A percentile compares a stretch with the other conserved stretches of the same genome.
Conservation (phyloP, 2,329 filamentous ascomycete species). For the Penicillium sp. region DNA sequence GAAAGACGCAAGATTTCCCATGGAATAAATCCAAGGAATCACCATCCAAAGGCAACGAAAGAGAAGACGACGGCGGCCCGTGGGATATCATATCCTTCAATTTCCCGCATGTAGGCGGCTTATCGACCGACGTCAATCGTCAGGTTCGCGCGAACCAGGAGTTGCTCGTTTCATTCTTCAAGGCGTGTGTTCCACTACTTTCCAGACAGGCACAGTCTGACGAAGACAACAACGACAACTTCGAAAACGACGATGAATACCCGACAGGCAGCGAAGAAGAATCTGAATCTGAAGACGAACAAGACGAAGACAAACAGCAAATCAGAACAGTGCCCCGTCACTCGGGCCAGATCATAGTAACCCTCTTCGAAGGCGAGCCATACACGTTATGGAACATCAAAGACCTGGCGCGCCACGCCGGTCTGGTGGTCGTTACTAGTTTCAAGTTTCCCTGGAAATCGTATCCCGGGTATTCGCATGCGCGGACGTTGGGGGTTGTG, state of each 20-base stretch:
- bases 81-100: slow-evolving; percentile 89
- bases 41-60: background rate
- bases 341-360: slow-evolving; percentile 66
- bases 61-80: slow-evolving; percentile 27
- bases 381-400: slow-evolving; percentile 95
- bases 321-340: slow-evolving; percentile 14
- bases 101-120: slow-evolving; percentile 92
- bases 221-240: slow-evolving; percentile 18
- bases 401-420: slow-evolving; percentile 72
- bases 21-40: background rate
- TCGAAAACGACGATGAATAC: slow-evolving; percentile 18
- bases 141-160: slow-evolving; percentile 88
- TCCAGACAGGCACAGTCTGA: slow-evolving; percentile 26
- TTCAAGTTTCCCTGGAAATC: slow-evolving; percentile 47
- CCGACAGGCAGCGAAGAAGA: slow-evolving; percentile 12
- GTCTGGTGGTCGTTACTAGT: slow-evolving; percentile 44
- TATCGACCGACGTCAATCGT: slow-evolving; percentile 87
- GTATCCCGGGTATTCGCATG: slow-evolving; percentile 47
- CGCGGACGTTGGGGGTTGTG: slow-evolving; percentile 44
- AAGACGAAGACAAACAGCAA: slow-evolving; percentile 19
- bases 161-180: slow-evolving; percentile 48
- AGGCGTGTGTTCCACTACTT: slow-evolving; percentile 39
- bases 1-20: slow-evolving; percentile 15
- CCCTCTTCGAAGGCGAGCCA: slow-evolving; percentile 87
- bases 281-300: slow-evolving; percentile 17